phyloP scores from a whole-genome alignment of 2,329 filamentous ascomycete genomes.

The Phoma sp. region DNA sequence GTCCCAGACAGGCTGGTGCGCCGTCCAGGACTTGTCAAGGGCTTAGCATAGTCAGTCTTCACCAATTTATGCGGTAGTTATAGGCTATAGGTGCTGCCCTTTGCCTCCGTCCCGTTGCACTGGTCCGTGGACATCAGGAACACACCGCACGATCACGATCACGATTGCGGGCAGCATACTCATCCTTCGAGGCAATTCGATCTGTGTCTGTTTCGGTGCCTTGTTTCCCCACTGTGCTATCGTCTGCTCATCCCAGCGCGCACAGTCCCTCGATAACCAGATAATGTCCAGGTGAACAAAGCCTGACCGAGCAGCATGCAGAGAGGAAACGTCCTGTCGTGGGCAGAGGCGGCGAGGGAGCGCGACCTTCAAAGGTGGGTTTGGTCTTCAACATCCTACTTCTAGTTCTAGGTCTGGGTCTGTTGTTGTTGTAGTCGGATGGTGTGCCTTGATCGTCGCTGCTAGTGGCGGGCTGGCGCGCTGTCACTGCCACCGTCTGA shows the following conservation, averaged over 20 bases:
- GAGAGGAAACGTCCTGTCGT: conserved; percentile 12
- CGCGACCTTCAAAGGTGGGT: conserved; percentile 39
- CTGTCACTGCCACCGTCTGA: background rate
- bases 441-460: background rate
- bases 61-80: too few relatives aligned
- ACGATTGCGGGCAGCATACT: background rate
- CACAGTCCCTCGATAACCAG: conserved; percentile 10
- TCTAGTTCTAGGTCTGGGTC: too few relatives aligned
- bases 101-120: background rate
- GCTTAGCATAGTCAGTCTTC: too few relatives aligned
- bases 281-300: conserved; percentile 19
- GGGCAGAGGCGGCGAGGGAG: conserved; percentile 33
- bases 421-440: too few relatives aligned
- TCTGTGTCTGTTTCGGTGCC: background rate
- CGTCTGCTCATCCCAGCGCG: background rate
- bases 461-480: background rate
- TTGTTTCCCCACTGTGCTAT: background rate
- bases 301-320: conserved; percentile 20
- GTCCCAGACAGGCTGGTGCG: conserved; percentile 12
- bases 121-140: conserved; percentile 13
- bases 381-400: background rate
- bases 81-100: too few relatives aligned
- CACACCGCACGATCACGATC: conserved; percentile 4
- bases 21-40: background rate
- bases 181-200: background rate